Evolutionary conservation across 2,329 filamentous ascomycete genomes (phyloP), one percentile per base, ranked within the genome.

Genomic region (Chrysoporthe cubensis): DNA sequence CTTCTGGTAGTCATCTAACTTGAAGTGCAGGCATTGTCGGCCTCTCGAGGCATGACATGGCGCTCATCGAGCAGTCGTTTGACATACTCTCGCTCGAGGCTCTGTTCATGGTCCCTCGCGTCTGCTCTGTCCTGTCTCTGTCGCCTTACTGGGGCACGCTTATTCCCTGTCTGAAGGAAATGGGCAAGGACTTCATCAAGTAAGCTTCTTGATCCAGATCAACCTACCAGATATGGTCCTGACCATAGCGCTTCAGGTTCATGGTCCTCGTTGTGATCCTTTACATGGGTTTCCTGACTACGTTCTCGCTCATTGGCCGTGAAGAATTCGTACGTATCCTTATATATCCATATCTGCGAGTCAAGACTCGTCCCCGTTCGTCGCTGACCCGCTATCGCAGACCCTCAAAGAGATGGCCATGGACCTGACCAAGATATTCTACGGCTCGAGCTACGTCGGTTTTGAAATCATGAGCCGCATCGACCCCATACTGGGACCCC

Each of bases 161-260:
- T 61, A 94, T 97, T 69, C 94, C 94, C 0, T 96, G 94, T 71
- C 84, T 97, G 62, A 96, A 96, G 76, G 93, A 95, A 77, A 97
- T 97, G 94, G 91, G 91, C 50, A 95, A 94, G 78, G 93, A 97
- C 76, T 97, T 97, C 76, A 79, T 94, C 77, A 94, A 94, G 75
- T 97, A 96, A 76, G 63, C 26, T 7, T 37, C 40, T 86, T 88
- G 74, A 6, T 6, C n/a, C 34, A 9, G 26, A 46, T 6, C 11
- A 21, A 9, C 3, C 66, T 72, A 18, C 64, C 72, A 67, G 71
- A 42, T 7, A 68, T 14, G 59, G 40, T 9, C 46, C 68, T 79
- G 18, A 91, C 72, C 92, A 7, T 21, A 16, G 42, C n/a, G 1
- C 18, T 40, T 14, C 13, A 67, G 65, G 21, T 70, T 95, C 68